These are phyloP conservation scores for Elsinoe ampelina DNA, from an alignment of 2,329 filamentous ascomycete genomes.

Conservation along the genomic window DNA sequence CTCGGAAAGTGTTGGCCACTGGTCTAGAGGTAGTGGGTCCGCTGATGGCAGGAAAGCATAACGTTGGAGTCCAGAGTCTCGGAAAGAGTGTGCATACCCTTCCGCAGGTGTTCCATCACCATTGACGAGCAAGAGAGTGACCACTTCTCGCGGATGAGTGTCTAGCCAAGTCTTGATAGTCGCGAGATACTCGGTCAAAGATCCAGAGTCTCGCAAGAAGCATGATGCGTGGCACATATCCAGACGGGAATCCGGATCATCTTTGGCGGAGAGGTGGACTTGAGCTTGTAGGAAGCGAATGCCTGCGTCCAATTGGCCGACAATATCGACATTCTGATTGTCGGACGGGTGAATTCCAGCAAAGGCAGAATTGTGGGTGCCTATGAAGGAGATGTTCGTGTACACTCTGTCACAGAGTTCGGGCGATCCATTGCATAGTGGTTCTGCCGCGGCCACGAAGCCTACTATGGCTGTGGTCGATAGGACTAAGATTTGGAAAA, in stretches of 20 bases:
- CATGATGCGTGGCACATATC: slow-evolving; percentile 61
- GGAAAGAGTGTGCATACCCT: slow-evolving; percentile 40
- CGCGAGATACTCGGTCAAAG: slow-evolving; percentile 53
- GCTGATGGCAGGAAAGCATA: slow-evolving; percentile 32
- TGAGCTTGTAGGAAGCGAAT: slow-evolving; percentile 63
- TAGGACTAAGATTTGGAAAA: background rate
- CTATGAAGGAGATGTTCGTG: slow-evolving; percentile 52
- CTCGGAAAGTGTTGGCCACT: slow-evolving; percentile 36
- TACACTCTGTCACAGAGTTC: slow-evolving; percentile 49
- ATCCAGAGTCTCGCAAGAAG: slow-evolving; percentile 58
- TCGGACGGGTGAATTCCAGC: slow-evolving; percentile 43
- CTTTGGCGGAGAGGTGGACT: slow-evolving; percentile 54
- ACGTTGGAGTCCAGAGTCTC: slow-evolving; percentile 42
- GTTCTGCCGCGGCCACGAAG: slow-evolving; percentile 2
- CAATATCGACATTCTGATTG: slow-evolving; percentile 32
- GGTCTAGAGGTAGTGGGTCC: slow-evolving; percentile 24
- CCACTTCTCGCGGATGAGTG: slow-evolving; percentile 60
- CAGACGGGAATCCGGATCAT: slow-evolving; percentile 28
- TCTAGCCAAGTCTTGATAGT: slow-evolving; percentile 61
- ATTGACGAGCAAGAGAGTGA: slow-evolving; percentile 67
- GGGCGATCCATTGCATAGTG: slow-evolving; percentile 48
- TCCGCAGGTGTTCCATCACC: slow-evolving; percentile 44
- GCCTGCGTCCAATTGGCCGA: slow-evolving; percentile 57
- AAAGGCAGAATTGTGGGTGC: slow-evolving; percentile 58
- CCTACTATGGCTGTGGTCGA: background rate